Evolutionary conservation across 2,329 filamentous ascomycete genomes (phyloP).

Genomic region (Coniochaeta sp.): DNA sequence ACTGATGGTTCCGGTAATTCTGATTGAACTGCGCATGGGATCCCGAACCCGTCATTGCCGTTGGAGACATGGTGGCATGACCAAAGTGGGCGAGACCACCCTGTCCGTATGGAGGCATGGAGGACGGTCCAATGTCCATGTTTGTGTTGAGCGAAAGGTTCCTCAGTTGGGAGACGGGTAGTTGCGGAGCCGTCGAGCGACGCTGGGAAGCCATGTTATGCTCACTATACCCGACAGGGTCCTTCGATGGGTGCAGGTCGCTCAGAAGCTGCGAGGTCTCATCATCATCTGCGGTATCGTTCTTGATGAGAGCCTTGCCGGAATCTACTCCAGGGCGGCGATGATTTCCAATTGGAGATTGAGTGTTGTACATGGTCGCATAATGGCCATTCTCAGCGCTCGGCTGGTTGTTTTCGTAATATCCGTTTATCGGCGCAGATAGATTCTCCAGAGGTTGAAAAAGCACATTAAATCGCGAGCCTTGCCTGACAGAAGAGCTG

Average conservation of each 20-base stretch:
- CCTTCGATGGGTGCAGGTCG: slow-evolving; percentile 30
- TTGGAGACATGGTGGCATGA: slow-evolving; percentile 42
- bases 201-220: slow-evolving; percentile 51
- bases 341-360: slow-evolving; percentile 65
- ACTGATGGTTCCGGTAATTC: slow-evolving; percentile 56
- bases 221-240: slow-evolving; percentile 67
- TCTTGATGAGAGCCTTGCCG: slow-evolving; percentile 66
- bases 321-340: slow-evolving; percentile 33
- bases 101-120: slow-evolving; percentile 39
- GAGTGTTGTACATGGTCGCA: slow-evolving; percentile 62
- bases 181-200: slow-evolving; percentile 62
- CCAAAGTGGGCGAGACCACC: slow-evolving; percentile 21
- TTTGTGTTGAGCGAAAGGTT: slow-evolving; percentile 63
- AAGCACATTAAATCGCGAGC: slow-evolving; percentile 52
- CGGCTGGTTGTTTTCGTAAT: slow-evolving; percentile 50
- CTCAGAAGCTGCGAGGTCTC: slow-evolving; percentile 61
- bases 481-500: slow-evolving; percentile 40
- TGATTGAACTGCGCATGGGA: slow-evolving; percentile 28
- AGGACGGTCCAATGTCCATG: slow-evolving; percentile 45
- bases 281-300: slow-evolving; percentile 60
- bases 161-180: slow-evolving; percentile 62
- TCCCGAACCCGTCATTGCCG: slow-evolving; percentile 34
- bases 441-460: slow-evolving; percentile 56
- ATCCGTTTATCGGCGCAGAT: slow-evolving; percentile 11
- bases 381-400: slow-evolving; percentile 48